Conservation (phyloP, 192 early-diverging fungal species). For the Coemansia asiatica region DNA sequence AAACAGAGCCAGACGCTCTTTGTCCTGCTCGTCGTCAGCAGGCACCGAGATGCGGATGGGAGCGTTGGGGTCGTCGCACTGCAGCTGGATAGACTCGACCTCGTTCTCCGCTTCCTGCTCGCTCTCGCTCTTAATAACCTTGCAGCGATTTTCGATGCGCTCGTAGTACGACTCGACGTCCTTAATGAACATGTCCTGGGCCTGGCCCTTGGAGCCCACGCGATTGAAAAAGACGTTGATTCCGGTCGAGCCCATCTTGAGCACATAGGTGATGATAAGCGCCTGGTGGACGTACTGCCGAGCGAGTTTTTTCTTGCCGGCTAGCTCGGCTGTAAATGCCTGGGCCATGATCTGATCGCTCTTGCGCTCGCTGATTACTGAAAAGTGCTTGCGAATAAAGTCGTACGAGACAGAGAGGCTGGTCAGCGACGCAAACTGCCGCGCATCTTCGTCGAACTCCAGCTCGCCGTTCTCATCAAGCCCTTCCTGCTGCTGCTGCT, state of each 20-base stretch:
- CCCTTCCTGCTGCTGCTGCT: conserved; percentile 57
- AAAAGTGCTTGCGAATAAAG: conserved; percentile 69
- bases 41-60: conserved; percentile 71
- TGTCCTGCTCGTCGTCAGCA: conserved; percentile 52
- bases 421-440: conserved; percentile 61
- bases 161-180: conserved; percentile 86
- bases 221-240: conserved; percentile 80
- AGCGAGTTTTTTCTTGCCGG: conserved; percentile 65
- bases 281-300: conserved; percentile 78
- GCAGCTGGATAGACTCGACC: conserved; percentile 71
- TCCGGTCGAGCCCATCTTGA: conserved; percentile 79
- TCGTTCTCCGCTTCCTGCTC: conserved; percentile 39
- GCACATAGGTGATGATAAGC: conserved; percentile 83
- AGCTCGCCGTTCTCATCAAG: conserved; percentile 63
- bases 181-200: conserved; percentile 76
- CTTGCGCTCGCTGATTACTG: conserved; percentile 67
- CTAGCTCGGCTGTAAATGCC: conserved; percentile 77
- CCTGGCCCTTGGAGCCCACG: conserved; percentile 56
- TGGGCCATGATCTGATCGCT: conserved; percentile 83
- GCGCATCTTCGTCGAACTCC: conserved; percentile 56
- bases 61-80: conserved; percentile 68
- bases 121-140: conserved; percentile 62
- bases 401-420: conserved; percentile 62
- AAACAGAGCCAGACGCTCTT: conserved; percentile 70
- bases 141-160: conserved; percentile 76